Conservation (phyloP, 495 filamentous ascomycete genomes). For the Barbatosphaeria neglecta region DNA sequence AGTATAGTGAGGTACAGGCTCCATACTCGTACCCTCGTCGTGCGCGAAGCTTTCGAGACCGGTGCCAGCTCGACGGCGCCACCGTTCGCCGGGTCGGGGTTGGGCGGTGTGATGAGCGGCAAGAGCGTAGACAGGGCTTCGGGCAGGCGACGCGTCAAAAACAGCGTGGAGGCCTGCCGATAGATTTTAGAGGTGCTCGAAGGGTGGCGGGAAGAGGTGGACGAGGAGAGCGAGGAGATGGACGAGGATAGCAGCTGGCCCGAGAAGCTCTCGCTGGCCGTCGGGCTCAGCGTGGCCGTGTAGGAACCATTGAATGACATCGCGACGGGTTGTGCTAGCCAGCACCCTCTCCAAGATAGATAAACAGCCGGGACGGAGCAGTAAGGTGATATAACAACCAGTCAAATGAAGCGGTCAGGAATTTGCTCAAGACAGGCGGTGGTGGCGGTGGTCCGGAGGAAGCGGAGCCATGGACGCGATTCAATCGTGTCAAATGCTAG, state of each 20-base stretch:
- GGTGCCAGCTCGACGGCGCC: constrained; percentile 44
- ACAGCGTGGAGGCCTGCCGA: constrained; percentile 80
- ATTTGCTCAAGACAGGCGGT: not conserved
- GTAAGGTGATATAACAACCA: too few relatives aligned
- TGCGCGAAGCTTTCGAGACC: constrained; percentile 58
- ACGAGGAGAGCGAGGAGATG: constrained; percentile 32
- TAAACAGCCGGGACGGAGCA: too few relatives aligned
- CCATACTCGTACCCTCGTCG: constrained; percentile 88
- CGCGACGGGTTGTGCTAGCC: not conserved
- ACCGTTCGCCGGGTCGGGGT: constrained; percentile 17
- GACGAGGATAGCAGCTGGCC: constrained; percentile 32
- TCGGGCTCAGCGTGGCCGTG: constrained; percentile 13
- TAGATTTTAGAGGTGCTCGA: constrained; percentile 68
- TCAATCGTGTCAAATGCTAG: not conserved
- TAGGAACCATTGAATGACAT: constrained; percentile 14
- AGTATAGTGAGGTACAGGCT: constrained; percentile 89
- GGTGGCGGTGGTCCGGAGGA: not conserved
- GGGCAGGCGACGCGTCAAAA: constrained; percentile 79
- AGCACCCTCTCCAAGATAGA: not conserved
- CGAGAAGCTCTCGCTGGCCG: constrained; percentile 2
- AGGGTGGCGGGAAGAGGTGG: constrained; percentile 40
- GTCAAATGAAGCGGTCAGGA: not conserved
- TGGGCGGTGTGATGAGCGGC: constrained; percentile 53
- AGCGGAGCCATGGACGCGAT: not conserved
- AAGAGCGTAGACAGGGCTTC: constrained; percentile 77